Conservation (phyloP, 352 stramenopile species). For the Phytophthora lateralis region DNA sequence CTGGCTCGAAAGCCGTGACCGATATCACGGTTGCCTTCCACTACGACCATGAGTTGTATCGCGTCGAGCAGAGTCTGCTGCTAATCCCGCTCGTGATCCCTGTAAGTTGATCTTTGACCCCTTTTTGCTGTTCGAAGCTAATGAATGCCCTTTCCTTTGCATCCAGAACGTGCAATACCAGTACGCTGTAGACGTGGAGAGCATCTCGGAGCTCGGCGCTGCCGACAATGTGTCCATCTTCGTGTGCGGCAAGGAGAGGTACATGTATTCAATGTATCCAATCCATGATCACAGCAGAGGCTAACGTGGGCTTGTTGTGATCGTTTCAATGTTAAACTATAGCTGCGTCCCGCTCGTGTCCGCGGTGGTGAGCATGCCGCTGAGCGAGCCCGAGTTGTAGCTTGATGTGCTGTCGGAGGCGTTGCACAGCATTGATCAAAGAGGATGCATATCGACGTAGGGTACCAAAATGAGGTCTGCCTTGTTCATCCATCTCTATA, state of each 20-base stretch:
- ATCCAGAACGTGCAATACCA: conserved; percentile 73
- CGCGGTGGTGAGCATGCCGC: conserved; percentile 82
- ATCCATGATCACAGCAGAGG: not conserved
- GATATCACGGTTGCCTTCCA: conserved; percentile 75
- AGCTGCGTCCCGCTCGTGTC: conserved; percentile 84
- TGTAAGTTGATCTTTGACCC: conserved; percentile 33
- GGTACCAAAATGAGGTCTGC: not conserved
- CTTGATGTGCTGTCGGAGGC: not conserved
- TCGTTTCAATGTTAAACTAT: not conserved
- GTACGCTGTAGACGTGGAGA: conserved; percentile 75
- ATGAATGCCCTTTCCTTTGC: conserved; percentile 10
- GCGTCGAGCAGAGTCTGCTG: conserved; percentile 67
- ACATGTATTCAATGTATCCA: not conserved
- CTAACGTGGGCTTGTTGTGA: conserved; percentile 7
- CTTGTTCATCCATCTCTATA: not conserved
- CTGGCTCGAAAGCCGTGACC: conserved; percentile 65
- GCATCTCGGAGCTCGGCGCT: conserved; percentile 65
- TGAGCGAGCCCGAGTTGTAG: conserved; percentile 74
- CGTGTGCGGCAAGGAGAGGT: conserved; percentile 86
- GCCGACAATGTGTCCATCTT: conserved; percentile 84
- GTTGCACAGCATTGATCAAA: not conserved
- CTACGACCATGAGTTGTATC: conserved; percentile 81
- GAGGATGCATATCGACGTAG: not conserved
- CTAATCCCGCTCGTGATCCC: conserved; percentile 74
- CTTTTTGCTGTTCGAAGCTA: conserved; percentile 11